Conservation (phyloP, 2,329 filamentous ascomycete species). For the Fusarium xyrophilum region DNA sequence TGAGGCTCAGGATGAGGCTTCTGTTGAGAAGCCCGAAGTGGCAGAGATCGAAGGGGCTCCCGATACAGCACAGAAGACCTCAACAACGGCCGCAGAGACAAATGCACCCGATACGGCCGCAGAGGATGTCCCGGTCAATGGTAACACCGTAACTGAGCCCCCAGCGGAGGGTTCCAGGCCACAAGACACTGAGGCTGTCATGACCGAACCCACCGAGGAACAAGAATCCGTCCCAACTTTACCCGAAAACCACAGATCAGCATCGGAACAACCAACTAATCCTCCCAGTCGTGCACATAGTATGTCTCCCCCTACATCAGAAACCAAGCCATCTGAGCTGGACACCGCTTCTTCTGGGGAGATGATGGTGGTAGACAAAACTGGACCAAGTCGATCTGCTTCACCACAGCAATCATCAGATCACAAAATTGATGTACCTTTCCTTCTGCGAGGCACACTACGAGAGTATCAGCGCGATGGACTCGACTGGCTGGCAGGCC, state of each 20-base stretch:
- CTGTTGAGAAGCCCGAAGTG: constrained; percentile 44
- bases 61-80: neutral
- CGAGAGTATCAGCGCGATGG: constrained; percentile 97
- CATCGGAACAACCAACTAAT: constrained; percentile 54
- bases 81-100: neutral
- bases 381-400: constrained; percentile 43
- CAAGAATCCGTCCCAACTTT: constrained; percentile 36
- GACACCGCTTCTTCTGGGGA: constrained; percentile 52
- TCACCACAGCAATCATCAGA: constrained; percentile 44
- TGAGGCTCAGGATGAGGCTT: constrained; percentile 45
- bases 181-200: constrained; percentile 42
- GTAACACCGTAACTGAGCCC: neutral
- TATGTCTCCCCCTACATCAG: constrained; percentile 56
- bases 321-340: constrained; percentile 59
- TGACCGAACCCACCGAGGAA: constrained; percentile 41
- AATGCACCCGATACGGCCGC: neutral
- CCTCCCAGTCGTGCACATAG: constrained; percentile 53
- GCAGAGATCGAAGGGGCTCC: neutral
- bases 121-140: neutral
- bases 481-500: constrained; percentile 93
- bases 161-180: neutral
- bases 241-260: constrained; percentile 47
- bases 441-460: constrained; percentile 83
- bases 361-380: constrained; percentile 45
- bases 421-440: constrained; percentile 76